Conservation (phyloP, 1,284 basidiomycete species). For the Sutorius eximius region DNA sequence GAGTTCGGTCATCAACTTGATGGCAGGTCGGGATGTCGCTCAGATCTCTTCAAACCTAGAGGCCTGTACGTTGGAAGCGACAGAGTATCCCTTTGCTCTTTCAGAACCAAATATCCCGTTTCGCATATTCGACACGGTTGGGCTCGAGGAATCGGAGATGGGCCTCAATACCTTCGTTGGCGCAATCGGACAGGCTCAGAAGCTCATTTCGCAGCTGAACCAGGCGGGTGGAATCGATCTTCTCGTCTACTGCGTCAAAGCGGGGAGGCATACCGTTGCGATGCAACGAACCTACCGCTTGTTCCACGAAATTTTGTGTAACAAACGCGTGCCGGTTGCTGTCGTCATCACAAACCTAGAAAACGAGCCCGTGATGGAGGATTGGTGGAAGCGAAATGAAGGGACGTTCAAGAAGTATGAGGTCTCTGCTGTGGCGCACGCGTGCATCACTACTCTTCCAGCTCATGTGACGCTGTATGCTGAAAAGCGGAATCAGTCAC, state of each 20-base stretch:
- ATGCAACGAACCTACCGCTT: neutral
- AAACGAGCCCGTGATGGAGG: neutral
- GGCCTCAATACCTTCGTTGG: neutral
- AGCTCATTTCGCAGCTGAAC: neutral
- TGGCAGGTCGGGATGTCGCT: neutral
- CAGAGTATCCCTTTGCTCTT: neutral
- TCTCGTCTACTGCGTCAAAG: neutral
- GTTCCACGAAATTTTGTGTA: neutral
- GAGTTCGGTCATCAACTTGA: neutral
- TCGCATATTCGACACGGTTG: neutral
- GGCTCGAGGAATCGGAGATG: neutral
- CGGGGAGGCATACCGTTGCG: neutral
- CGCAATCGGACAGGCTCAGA: neutral
- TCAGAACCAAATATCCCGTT: neutral
- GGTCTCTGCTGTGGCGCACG: neutral
- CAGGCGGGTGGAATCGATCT: neutral
- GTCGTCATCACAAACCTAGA: neutral
- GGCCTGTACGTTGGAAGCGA: neutral
- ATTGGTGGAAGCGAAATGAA: neutral
- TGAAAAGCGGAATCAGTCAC: neutral
- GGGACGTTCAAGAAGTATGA: neutral
- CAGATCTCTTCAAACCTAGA: neutral
- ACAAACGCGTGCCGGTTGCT: neutral
- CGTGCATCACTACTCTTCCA: neutral
- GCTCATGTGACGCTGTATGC: neutral